Evolutionary conservation across 2,329 filamentous ascomycete species (phyloP).

Genomic region (Dothideomycetes sp.): DNA sequence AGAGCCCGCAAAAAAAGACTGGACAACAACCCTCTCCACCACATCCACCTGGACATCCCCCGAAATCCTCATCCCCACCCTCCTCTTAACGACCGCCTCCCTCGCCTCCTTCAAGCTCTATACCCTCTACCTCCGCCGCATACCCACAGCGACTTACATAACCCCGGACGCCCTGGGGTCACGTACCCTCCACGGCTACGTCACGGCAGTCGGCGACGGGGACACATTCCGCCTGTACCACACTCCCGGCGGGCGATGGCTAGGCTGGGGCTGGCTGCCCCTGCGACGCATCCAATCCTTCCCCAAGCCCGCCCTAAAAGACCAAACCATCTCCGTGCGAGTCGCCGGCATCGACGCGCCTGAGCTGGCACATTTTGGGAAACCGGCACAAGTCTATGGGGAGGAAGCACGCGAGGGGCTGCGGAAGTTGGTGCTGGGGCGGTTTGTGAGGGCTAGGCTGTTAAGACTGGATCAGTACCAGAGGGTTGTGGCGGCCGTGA

Average conservation of each 20-base stretch:
- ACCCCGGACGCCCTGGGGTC: constrained; percentile 60
- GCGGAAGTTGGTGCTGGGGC: constrained; percentile 57
- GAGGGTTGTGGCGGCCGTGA: constrained; percentile 73
- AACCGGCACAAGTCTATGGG: constrained; percentile 72
- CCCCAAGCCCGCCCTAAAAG: constrained; percentile 8
- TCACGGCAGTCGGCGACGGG: constrained; percentile 91
- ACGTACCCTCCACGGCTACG: constrained; percentile 68
- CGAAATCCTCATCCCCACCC: constrained; percentile 21
- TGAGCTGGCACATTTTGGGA: constrained; percentile 85
- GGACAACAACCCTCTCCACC: not conserved
- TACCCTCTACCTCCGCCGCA: constrained; percentile 64
- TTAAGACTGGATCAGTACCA: constrained; percentile 87
- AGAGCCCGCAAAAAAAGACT: not conserved
- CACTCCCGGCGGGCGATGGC: constrained; percentile 76
- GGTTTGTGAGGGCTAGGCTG: constrained; percentile 69
- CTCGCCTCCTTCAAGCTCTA: constrained; percentile 50
- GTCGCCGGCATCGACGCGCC: constrained; percentile 90
- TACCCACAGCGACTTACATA: constrained; percentile 67
- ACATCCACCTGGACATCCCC: not conserved
- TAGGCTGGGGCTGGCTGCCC: constrained; percentile 62
- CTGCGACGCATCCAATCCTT: constrained; percentile 10
- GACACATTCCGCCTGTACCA: constrained; percentile 94
- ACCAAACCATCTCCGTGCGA: constrained; percentile 66
- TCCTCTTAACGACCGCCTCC: constrained; percentile 45
- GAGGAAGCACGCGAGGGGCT: constrained; percentile 76